Conservation (phyloP, 495 filamentous ascomycete species). For the Lophium mytilinum region DNA sequence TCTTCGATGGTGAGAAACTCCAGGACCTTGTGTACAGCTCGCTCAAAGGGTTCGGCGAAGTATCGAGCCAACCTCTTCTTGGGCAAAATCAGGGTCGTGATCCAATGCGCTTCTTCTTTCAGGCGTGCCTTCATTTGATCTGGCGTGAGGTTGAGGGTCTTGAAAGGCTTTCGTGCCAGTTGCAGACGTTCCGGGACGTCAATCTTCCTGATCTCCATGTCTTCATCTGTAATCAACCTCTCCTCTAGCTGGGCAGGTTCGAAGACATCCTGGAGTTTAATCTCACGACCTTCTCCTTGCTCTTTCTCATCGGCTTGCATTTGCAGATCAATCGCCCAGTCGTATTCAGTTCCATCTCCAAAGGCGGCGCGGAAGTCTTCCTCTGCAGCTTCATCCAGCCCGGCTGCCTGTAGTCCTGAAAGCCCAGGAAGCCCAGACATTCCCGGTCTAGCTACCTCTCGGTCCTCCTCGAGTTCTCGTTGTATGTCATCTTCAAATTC, state of each 20-base stretch:
- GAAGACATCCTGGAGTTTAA: constrained; percentile 97
- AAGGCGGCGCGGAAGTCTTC: constrained; percentile 95
- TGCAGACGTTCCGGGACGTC: constrained; percentile 95
- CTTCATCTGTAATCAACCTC: constrained; percentile 88
- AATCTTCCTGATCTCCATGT: constrained; percentile 74
- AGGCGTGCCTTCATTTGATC: constrained; percentile 52
- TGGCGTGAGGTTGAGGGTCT: constrained; percentile 61
- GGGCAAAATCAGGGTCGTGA: constrained; percentile 76
- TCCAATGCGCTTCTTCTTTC: constrained; percentile 85
- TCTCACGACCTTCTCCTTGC: constrained; percentile 54
- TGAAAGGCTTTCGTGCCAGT: constrained; percentile 79
- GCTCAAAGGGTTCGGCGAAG: constrained; percentile 72
- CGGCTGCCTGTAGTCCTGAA: constrained; percentile 56
- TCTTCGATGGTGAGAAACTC: constrained; percentile 90
- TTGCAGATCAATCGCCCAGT: constrained; percentile 82
- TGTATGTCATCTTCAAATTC: constrained; percentile 69
- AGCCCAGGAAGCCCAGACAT: constrained; percentile 57
- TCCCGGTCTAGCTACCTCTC: constrained; percentile 67
- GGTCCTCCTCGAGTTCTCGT: constrained; percentile 59
- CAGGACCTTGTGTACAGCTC: constrained; percentile 82
- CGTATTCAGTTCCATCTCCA: constrained; percentile 88
- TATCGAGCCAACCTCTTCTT: constrained; percentile 66
- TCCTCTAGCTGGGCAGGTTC: constrained; percentile 90
- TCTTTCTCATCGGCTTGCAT: constrained; percentile 65
- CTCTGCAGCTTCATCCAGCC: constrained; percentile 80